A percentile compares a stretch with the other conserved stretches of the same genome.
Conservation (phyloP, 495 filamentous ascomycete species). For the Glarea lozoyensis region DNA sequence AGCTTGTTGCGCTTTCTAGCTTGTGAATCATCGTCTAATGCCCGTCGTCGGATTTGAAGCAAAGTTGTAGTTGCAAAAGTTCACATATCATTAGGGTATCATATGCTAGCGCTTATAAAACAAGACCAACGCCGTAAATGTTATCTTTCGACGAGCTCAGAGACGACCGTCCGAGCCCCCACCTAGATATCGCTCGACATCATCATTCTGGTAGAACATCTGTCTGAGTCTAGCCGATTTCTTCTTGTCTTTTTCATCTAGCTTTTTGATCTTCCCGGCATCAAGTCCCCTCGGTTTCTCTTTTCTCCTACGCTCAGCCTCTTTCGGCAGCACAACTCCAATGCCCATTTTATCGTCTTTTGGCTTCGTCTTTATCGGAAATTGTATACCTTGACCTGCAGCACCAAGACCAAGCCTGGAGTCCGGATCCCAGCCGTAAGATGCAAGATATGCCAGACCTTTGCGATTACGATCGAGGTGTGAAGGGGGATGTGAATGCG, state of each 20-base stretch:
- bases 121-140: too few species aligned
- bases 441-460: constrained; percentile 65
- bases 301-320: constrained; percentile 30
- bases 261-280: constrained; percentile 58
- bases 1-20: too few species aligned
- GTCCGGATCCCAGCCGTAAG: constrained; percentile 87
- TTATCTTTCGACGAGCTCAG: too few species aligned
- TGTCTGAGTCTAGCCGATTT: constrained; percentile 52
- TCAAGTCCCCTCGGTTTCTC: constrained; percentile 52
- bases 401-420: constrained; percentile 62
- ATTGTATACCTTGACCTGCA: constrained; percentile 60
- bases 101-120: too few species aligned
- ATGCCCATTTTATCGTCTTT: constrained; percentile 73
- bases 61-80: too few species aligned
- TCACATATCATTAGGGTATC: too few species aligned
- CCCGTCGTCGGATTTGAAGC: too few species aligned
- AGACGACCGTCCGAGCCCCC: too few species aligned
- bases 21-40: too few species aligned
- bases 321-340: constrained; percentile 39
- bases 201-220: constrained; percentile 59
- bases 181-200: constrained; percentile 67
- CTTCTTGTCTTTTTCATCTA: constrained; percentile 49
- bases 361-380: constrained; percentile 61
- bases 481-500: constrained; percentile 79
- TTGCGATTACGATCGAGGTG: constrained; percentile 68